Evolutionary conservation across 768 basidiomycete genomes (phyloP), one percentile per base, ranked within the genome.

Genomic region (Hygrocybe coccinea): DNA sequence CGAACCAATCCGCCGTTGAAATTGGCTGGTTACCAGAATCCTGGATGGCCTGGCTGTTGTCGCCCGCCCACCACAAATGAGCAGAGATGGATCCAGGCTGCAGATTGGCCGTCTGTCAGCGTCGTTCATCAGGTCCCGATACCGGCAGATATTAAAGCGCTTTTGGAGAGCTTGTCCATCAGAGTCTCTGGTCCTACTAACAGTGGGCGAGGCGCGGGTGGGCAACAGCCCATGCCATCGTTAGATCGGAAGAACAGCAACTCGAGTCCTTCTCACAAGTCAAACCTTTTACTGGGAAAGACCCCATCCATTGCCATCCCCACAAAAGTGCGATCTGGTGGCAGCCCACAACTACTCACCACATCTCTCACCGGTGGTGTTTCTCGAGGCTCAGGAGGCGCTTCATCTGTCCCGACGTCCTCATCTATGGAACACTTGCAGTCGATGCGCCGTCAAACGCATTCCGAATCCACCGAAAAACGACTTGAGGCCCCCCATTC

Each of bases 21-120:
- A 65, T 71, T 72, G 50, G 71, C 79, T 33, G 80, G 81, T 15
- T 81, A 80, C 65, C 73, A 78, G 65, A 92, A 91, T 63, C 80
- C 79, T 34, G 90, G 90, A 19, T 92, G 89, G 88, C 91, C 91
- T 39, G 90, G 90, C 37, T 93, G 90, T 75, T 93, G 90, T 76
- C 84, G 89, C n/a, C 74, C 89, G 0, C 90, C 90, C 1, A 71
- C 70, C 25, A 61, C 74, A 15, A 72, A 65, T 53, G 90, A 92
- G 68, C 76, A 79, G 62, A 76, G 78, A 59, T 67, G 79, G 60
- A 84, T 92, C 55, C 81, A 79, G 19, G 78, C 83, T 50, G 84
- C 85, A 2, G 89, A 91, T 68, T 93, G 90, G 90, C 82, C 77
- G 60, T 81, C 87, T 29, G 88, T 92, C 67, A 86, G 82, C 69